These are phyloP conservation scores for Fusarium anthophilum DNA, from an alignment of 2,329 filamentous ascomycete genomes.

Conservation along the genomic window DNA sequence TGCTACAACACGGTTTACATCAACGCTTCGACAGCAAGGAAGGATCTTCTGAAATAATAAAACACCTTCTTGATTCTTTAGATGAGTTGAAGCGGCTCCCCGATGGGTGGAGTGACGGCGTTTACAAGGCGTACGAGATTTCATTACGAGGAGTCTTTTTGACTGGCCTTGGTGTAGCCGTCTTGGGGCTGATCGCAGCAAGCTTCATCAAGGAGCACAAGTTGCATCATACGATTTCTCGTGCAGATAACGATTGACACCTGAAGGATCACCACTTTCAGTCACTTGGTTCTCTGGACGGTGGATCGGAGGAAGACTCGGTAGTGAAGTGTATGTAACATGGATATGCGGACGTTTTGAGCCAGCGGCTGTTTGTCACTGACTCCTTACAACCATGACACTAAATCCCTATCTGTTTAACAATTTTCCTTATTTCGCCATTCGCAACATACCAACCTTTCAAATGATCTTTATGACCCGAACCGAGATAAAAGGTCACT, in stretches of 20 bases:
- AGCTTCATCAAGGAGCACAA: not conserved
- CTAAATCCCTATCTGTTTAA: not conserved
- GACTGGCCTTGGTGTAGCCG: not conserved
- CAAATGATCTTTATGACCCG: not conserved
- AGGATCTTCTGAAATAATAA: not conserved
- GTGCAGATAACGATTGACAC: not conserved
- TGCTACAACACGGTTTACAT: not conserved
- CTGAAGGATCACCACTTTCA: rapidly evolving
- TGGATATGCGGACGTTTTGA: too few relatives aligned
- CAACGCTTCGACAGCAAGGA: not conserved
- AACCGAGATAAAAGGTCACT: not conserved
- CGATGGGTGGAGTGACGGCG: not conserved
- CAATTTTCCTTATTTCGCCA: too few relatives aligned
- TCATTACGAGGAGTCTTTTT: not conserved
- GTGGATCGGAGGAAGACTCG: not conserved
- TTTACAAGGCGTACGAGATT: not conserved
- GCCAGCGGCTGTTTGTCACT: not conserved
- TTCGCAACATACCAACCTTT: not conserved
- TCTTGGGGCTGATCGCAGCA: not conserved
- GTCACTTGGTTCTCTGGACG: too few relatives aligned
- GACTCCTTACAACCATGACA: rapidly evolving
- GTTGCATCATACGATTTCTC: not conserved
- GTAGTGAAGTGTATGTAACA: not conserved
- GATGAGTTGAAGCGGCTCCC: not conserved
- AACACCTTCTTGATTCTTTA: not conserved